These are phyloP conservation scores for Gossypium schwendimanii DNA, from an alignment of 441 rosid genomes.

Conservation along the genomic window DNA sequence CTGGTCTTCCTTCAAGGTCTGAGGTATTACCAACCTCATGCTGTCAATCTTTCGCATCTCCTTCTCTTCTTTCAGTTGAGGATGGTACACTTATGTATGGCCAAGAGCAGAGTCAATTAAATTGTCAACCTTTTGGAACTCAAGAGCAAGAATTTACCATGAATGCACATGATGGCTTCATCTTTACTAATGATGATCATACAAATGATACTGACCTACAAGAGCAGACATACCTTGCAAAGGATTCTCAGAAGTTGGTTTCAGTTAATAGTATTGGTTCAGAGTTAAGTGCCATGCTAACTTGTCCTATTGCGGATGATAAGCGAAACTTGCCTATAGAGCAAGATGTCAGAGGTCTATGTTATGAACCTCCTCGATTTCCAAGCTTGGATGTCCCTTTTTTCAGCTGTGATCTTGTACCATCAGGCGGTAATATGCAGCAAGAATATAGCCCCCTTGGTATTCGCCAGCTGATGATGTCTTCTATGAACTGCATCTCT, in stretches of 20 bases:
- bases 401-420: slow-evolving; percentile 92
- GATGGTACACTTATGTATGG: slow-evolving; percentile 25
- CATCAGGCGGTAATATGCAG: slow-evolving; percentile 63
- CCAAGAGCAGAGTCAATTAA: slow-evolving; percentile 38
- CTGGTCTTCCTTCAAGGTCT: slow-evolving; percentile 35
- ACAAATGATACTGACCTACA: slow-evolving; percentile 30
- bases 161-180: slow-evolving; percentile 35
- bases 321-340: slow-evolving; percentile 27
- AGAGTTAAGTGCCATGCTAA: slow-evolving; percentile 29
- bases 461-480: slow-evolving; percentile 89
- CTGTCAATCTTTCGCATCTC: slow-evolving; percentile 37
- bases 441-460: slow-evolving; percentile 99
- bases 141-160: slow-evolving; percentile 39
- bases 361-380: slow-evolving; percentile 97
- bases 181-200: slow-evolving; percentile 40
- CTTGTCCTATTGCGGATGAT: slow-evolving; percentile 32
- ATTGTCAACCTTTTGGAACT: slow-evolving; percentile 33
- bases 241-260: slow-evolving; percentile 56
- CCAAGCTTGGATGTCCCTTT: slow-evolving; percentile 89
- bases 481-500: slow-evolving; percentile 74
- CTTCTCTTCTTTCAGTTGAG: slow-evolving; percentile 34
- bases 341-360: slow-evolving; percentile 64
- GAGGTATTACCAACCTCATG: slow-evolving; percentile 35
- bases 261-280: slow-evolving; percentile 49
- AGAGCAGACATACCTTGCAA: slow-evolving; percentile 40